Base-by-base conservation (phyloP, 2,329 filamentous ascomycete genomes). In the Ascochyta fabae region DNA sequence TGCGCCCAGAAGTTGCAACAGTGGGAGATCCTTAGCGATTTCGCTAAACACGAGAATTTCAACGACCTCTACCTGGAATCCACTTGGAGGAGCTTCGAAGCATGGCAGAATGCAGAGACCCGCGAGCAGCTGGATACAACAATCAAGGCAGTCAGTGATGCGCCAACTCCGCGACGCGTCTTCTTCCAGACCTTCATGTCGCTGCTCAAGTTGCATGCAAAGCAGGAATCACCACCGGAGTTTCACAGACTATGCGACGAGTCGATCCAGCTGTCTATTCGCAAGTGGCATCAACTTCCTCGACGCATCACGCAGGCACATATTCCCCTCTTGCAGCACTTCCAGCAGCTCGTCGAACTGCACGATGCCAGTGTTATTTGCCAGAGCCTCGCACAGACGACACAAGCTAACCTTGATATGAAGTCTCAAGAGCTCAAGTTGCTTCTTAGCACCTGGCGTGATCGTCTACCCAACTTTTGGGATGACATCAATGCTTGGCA, bases 181-280 rank as follows among this genome's bases (percentile, higher is more conserved):
- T 99, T 99, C 83, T 99, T 99, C 87, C 93, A 97, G 75, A 92
- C 94, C 0, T 99, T 99, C 79, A 96, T 97, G 90, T 90, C 92
- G 2, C 82, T 99, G 33, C 86, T 99, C 60, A 97, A 97, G 76
- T 87, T 96, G 61, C 94, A 98, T 76, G 89, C 91, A 66, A 94
- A 96, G 77, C 88, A 90, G 60, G 94, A 98, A 73, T 84, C 84
- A 5, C 81, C 84, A 15, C 84, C 84, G 36, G 94, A 98, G 48
- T 98, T 99, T 76, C 90, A 89, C 59, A 87, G 92, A 53, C 86
- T 96, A 22, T 96, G 93, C 69, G 95, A 99, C 68, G 96, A 99
- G 77, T 94, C 95, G 3, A 97, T 98, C 48, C 95, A 99, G 75
- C 81, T 99, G 9, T 96, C 94, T 0, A 96, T 99, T 65, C 85